Conservation (phyloP, 208 protist species). For the Spironucleus salmonicida region DNA sequence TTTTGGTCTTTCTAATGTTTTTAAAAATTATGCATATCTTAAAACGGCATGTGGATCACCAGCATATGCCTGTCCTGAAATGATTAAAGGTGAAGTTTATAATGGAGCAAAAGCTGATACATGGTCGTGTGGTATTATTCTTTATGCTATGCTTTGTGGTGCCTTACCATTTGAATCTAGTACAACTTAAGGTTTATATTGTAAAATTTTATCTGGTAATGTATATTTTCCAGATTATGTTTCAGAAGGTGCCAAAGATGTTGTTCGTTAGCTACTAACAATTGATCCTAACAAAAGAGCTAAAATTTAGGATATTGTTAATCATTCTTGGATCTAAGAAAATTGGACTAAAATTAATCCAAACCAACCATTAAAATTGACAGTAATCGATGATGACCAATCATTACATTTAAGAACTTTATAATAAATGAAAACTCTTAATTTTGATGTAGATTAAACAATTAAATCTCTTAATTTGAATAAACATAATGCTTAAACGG, state of each 20-base stretch:
- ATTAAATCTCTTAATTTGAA: constrained; percentile 9
- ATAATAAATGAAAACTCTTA: neutral
- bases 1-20: constrained; percentile 75
- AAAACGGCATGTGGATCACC: constrained; percentile 70
- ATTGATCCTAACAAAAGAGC: constrained; percentile 21
- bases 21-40: constrained; percentile 59
- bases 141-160: constrained; percentile 70
- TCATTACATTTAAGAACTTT: constrained; percentile 4
- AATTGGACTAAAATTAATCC: constrained; percentile 2
- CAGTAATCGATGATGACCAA: neutral
- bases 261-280: constrained; percentile 14
- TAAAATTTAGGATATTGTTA: constrained; percentile 25
- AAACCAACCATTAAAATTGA: neutral
- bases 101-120: constrained; percentile 70
- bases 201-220: constrained; percentile 56
- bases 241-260: neutral
- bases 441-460: constrained; percentile 2
- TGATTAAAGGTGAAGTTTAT: constrained; percentile 67
- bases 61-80: constrained; percentile 74
- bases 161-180: constrained; percentile 72
- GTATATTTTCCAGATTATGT: neutral
- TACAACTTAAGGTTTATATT: constrained; percentile 64
- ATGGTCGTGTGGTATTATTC: constrained; percentile 76
- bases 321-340: constrained; percentile 32
- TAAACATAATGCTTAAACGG: constrained; percentile 37